phyloP scores from a whole-genome alignment of 495 filamentous ascomycete species.

The Penicillium atrosanguineum region DNA sequence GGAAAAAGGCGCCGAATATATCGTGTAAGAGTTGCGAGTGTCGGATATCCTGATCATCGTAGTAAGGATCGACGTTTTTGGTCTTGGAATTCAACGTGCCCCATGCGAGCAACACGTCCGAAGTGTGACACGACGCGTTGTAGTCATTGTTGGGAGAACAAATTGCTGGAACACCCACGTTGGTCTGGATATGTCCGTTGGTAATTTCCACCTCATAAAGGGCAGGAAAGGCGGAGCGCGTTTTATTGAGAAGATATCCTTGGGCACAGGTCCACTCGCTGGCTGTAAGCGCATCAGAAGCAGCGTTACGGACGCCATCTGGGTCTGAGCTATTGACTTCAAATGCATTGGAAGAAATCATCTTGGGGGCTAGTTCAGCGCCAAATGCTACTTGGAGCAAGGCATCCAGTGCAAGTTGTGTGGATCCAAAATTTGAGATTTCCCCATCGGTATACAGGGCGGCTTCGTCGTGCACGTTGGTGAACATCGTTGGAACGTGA shows the following conservation, averaged over 20 bases:
- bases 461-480: conserved; percentile 18
- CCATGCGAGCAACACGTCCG: conserved; percentile 31
- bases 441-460: too few relatives aligned
- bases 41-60: conserved; percentile 12
- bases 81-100: conserved; percentile 32
- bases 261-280: conserved; percentile 30
- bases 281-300: conserved; percentile 18
- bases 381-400: too few relatives aligned
- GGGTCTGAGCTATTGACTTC: conserved; percentile 12
- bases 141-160: conserved; percentile 29
- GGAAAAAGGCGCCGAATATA: conserved; percentile 27
- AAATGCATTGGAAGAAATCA: conserved; percentile 18
- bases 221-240: conserved; percentile 10
- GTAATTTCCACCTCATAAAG: conserved; percentile 25
- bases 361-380: not conserved
- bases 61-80: conserved; percentile 26
- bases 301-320: conserved; percentile 19
- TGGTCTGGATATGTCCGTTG: conserved; percentile 25
- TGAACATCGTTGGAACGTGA: conserved; percentile 31
- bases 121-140: conserved; percentile 31
- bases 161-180: conserved; percentile 15
- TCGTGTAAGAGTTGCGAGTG: conserved; percentile 31
- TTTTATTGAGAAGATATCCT: conserved; percentile 22
- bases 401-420: too few relatives aligned
- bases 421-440: too few relatives aligned